Evolutionary conservation across 306 rosid genomes (phyloP), one percentile per base, ranked within the genome.

Genomic region (Prunus mira): DNA sequence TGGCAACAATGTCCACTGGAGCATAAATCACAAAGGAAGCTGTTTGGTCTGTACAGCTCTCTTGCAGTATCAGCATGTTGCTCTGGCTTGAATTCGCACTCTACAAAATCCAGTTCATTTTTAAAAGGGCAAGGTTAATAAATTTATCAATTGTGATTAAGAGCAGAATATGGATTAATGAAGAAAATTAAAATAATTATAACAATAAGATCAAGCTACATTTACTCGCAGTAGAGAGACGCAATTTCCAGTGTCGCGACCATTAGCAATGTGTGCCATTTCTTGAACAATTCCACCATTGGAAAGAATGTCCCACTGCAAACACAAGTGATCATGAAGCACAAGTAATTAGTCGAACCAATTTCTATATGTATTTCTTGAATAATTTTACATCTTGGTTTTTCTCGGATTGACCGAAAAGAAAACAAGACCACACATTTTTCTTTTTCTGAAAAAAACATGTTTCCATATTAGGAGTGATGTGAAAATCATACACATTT

Each of bases 221-320:
- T 92, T 96, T 38, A 96, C 98, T 75, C 99, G 80, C 5, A 96
- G 91, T 3, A 96, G 85, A 28, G 99, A 96, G 0, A 96, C 97
- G 14, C 92, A 91, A 20, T 96, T 96, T 61, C 99, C 99, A 0
- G 96, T 92, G 17, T 96, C 97, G 7, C 91, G 75, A 45, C 98
- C 99, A 15, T 92, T 92, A 45, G 99, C 98, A 60, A 96, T 92
- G 80, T 96, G 99, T 12, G 97, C 98, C 97, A 96, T 92, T 88
- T 92, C 98, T 88, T 92, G 98, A 51, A 92, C 97, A 45, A 78
- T 90, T 73, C 98, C 97, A 0, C 98, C 98, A 43, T 96, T 92
- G 2, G 99, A 92, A 60, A 96, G 99, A 81, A 96, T 92, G 62
- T 96, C 99, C 99, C 99, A 96, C 99, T 96, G 83, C 79, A 28